Conservation (phyloP, 1,139 yeast genomes). For the Petasospora rhodanensis region DNA sequence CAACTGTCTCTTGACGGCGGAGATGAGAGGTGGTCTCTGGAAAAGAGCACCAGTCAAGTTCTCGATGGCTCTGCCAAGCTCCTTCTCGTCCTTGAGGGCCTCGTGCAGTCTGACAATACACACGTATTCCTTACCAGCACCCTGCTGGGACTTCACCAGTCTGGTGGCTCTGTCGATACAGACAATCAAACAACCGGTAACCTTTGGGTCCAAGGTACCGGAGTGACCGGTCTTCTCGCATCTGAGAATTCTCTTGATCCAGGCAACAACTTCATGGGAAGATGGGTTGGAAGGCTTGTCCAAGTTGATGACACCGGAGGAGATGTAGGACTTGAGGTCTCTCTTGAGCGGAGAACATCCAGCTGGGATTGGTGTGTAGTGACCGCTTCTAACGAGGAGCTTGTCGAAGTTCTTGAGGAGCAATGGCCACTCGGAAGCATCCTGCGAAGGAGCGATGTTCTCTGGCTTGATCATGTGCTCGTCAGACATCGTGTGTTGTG, state of each 20-base stretch:
- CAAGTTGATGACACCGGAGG: conserved; percentile 93
- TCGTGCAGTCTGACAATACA: conserved; percentile 96
- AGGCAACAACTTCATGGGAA: conserved; percentile 97
- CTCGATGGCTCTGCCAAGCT: conserved; percentile 82
- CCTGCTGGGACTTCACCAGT: conserved; percentile 96
- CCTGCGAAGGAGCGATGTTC: conserved; percentile 68
- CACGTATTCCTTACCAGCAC: conserved; percentile 99
- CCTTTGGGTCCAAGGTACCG: conserved; percentile 98
- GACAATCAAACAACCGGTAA: conserved; percentile 95
- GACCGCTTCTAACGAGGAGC: conserved; percentile 90
- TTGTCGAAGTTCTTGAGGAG: conserved; percentile 91
- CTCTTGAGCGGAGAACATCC: conserved; percentile 95
- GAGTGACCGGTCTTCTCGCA: conserved; percentile 98
- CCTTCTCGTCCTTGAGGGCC: conserved; percentile 85
- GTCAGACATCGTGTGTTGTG: conserved; percentile 40
- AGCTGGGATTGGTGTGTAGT: conserved; percentile 93
- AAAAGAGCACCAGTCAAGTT: conserved; percentile 96
- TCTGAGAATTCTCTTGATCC: conserved; percentile 95
- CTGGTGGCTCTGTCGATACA: conserved; percentile 98
- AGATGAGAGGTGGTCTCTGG: conserved; percentile 98
- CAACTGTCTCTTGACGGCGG: conserved; percentile 98
- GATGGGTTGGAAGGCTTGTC: conserved; percentile 98
- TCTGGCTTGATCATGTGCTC: conserved; percentile 89
- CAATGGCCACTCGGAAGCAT: conserved; percentile 94
- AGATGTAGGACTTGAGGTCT: conserved; percentile 82